Base-by-base conservation (phyloP, 169 alveolate genomes). In the Plasmodium coatneyi region DNA sequence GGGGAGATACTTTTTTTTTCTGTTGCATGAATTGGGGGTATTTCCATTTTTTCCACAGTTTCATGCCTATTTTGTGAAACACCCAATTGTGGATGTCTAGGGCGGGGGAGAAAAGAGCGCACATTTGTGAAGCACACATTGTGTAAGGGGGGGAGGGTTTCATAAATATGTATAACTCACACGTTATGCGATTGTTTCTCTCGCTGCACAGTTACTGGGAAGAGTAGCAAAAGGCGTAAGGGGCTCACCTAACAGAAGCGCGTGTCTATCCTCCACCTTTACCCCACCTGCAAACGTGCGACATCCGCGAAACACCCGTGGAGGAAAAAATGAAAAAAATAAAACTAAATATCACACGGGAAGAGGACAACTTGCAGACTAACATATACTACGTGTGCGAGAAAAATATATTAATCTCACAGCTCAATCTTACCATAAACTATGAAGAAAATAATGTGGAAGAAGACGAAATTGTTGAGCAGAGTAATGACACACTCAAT, bases 371-470 rank as follows among this genome's bases (percentile, higher is more conserved):
- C 54, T 32, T 91, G 32, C 92, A 91, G 52, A 91, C 49, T 22
- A 91, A 91, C 54, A 91, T 91, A 46, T 91, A 91, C 83, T 91
- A 91, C 36, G 95, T 91, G 32, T 91, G 95, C 60, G 95, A 91
- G n/a, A 80, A 81, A 49, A 91, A 81, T 49, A 91, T 91, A n/a
- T 6, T 91, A 30, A 91, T 91, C 10, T 91, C 95, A 9, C 80
- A 78, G 30, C 60, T 91, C 70, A 91, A 80, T 39, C 74, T 91
- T 4, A 91, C 95, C 19, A 91, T 91, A 34, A 91, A 71, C 82
- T 91, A 56, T 91, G 92, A 91, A 5, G 92, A 91, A 81, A 91
- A 91, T 91, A 46, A 80, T 71, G 30, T 81, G 32, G 80, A 70
- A 0, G 92, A 91, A 25, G 95, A 80, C 5, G 92, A 80, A 80